Conservation (phyloP, 2,329 filamentous ascomycete genomes). For the Ophiostoma quercus region DNA sequence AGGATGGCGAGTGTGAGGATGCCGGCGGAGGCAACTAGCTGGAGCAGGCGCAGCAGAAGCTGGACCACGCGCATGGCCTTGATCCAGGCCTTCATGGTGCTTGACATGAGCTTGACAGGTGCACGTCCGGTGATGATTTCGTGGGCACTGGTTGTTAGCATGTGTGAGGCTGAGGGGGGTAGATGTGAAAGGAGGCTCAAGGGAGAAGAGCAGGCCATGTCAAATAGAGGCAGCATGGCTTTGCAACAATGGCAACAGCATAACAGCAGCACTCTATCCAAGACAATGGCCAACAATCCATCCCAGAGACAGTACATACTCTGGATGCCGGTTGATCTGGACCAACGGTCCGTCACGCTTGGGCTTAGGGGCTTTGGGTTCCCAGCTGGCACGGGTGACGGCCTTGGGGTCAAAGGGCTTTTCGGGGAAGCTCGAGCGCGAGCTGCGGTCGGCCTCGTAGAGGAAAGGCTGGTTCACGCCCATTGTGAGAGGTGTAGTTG, state of each 20-base stretch:
- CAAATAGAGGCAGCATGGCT: neutral
- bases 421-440: slow-evolving; percentile 47
- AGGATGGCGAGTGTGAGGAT: slow-evolving; percentile 72
- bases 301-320: slow-evolving; percentile 49
- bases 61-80: slow-evolving; percentile 64
- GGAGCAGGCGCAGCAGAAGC: slow-evolving; percentile 59
- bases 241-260: neutral
- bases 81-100: slow-evolving; percentile 64
- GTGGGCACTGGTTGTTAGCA: slow-evolving; percentile 46
- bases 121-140: slow-evolving; percentile 57
- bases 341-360: slow-evolving; percentile 72
- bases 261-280: neutral
- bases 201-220: neutral
- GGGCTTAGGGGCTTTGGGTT: slow-evolving; percentile 55
- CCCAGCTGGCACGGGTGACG: slow-evolving; percentile 72
- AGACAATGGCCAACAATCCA: neutral
- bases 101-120: slow-evolving; percentile 61
- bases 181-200: too few species aligned
- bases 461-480: slow-evolving; percentile 57
- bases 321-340: slow-evolving; percentile 79
- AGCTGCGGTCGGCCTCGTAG: slow-evolving; percentile 54
- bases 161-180: neutral
- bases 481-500: slow-evolving; percentile 28
- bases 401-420: slow-evolving; percentile 79
- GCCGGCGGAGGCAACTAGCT: slow-evolving; percentile 64